Evolutionary conservation across 2,329 filamentous ascomycete species (phyloP).

Genomic region (Cercospora janseana): DNA sequence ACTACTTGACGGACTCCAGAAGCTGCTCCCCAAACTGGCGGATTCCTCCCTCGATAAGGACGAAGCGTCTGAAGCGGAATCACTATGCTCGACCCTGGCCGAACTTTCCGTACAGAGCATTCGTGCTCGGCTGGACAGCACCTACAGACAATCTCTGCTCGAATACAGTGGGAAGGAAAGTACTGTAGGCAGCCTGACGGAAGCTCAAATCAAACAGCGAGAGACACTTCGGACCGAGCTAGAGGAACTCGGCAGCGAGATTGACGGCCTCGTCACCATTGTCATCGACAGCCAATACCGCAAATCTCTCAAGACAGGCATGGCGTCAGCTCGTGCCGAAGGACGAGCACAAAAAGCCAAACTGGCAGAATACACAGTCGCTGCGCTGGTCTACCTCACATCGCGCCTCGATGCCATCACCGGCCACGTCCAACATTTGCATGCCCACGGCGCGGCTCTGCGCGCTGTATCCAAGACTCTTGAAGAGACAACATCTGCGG

Average conservation of each 20-base stretch:
- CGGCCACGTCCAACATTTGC: conserved; percentile 31
- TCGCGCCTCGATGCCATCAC: conserved; percentile 33
- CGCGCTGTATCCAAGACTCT: conserved; percentile 28
- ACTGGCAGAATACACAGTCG: conserved; percentile 46
- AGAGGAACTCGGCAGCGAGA: conserved; percentile 67
- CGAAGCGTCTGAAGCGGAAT: conserved; percentile 52
- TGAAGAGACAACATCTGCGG: conserved; percentile 16
- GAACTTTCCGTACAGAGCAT: conserved; percentile 44
- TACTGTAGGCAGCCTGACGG: conserved; percentile 27
- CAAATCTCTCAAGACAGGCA: conserved; percentile 55
- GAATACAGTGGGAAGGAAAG: conserved; percentile 10
- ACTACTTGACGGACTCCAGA: conserved; percentile 63
- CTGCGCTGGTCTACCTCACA: conserved; percentile 45
- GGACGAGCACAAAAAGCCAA: conserved; percentile 38
- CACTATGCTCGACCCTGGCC: conserved; percentile 52
- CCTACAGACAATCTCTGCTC: conserved; percentile 43
- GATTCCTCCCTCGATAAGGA: conserved; percentile 46
- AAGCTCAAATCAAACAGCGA: conserved; percentile 26
- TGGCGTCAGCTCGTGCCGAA: conserved; percentile 40
- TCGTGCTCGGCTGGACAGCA: conserved; percentile 48
- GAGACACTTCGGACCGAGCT: conserved; percentile 61
- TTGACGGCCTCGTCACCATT: conserved; percentile 69
- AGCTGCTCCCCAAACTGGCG: conserved; percentile 62
- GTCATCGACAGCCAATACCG: conserved; percentile 66
- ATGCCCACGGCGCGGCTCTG: conserved; percentile 30